Conservation (phyloP, 306 rosid genomes). For the Acacia acuminata region DNA sequence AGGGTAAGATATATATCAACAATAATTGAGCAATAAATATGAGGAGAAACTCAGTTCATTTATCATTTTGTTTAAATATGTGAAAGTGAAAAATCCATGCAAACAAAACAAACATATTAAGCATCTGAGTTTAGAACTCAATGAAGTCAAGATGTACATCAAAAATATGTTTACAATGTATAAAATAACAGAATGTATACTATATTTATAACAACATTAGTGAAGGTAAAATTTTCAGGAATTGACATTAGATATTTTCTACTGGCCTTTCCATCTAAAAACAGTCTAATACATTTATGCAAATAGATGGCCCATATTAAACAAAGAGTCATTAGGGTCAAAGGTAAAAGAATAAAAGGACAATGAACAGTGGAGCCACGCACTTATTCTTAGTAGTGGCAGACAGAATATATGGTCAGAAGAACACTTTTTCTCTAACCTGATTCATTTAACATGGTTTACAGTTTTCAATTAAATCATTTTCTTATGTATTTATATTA, state of each 20-base stretch:
- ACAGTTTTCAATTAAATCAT: background rate
- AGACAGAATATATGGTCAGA: background rate
- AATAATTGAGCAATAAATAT: slow-evolving; percentile 2
- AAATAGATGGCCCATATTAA: background rate
- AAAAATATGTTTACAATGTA: slow-evolving; percentile 3
- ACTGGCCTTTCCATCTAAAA: background rate
- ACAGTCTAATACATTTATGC: background rate
- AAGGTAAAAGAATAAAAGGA: background rate
- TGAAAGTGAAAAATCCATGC: slow-evolving; percentile 10
- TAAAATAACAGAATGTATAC: background rate
- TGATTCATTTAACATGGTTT: no score
- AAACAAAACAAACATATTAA: slow-evolving; percentile 4
- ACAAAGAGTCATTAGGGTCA: background rate
- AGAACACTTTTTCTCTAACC: background rate
- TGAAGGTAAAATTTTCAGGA: background rate
- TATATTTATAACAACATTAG: slow-evolving; percentile 17
- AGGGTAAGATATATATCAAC: background rate
- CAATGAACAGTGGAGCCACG: background rate
- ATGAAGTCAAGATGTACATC: slow-evolving; percentile 3
- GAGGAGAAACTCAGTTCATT: background rate
- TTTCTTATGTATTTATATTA: background rate
- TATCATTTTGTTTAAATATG: slow-evolving; percentile 25
- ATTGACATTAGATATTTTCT: background rate
- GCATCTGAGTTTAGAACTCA: background rate
- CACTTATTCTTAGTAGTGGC: background rate